Percentiles rank a stretch among this genome's conserved stretches.
Conservation (phyloP, 176 grass and related monocot species). For the maize (Zea mays) region Zm-B73-REFERENCE-NAM-5.0 NC_050099.1:176529501-176530000, state of each 20-base stretch:
- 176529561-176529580: neutral
- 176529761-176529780: too few relatives aligned
- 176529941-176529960: neutral
- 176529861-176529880: neutral
- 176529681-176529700: neutral
- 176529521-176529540: neutral
- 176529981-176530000: neutral
- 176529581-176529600: neutral
- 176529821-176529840: neutral
- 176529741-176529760: too few relatives aligned
- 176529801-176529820: neutral
- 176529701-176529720: neutral
- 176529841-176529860: neutral
- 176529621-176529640: neutral
- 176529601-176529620: neutral
- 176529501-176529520: neutral
- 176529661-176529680: neutral
- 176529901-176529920: neutral
- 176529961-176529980: neutral
- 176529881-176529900: neutral
- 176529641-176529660: neutral
- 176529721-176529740: neutral
- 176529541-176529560: neutral
- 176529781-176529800: neutral
- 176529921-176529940: conserved; percentile 5